These are phyloP conservation scores for Mycena belliarum DNA, from an alignment of 768 basidiomycete genomes.

Conservation along the genomic window DNA sequence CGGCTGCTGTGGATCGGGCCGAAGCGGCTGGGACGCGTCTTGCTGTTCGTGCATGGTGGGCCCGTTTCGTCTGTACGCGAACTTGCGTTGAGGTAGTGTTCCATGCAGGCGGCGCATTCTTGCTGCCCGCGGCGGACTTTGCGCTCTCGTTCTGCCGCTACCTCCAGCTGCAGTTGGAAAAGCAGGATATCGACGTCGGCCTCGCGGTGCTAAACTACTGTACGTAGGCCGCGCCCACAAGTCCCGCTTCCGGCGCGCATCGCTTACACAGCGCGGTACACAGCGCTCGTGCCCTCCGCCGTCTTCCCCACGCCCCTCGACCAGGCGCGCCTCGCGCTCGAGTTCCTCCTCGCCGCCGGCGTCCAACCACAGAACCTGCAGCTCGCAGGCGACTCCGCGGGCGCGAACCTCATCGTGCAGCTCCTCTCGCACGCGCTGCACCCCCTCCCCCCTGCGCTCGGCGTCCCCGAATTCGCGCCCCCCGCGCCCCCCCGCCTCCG, in stretches of 20 bases:
- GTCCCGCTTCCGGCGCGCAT: neutral
- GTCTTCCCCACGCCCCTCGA: conserved; percentile 33
- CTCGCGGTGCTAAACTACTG: conserved; percentile 35
- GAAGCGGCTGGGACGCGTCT: conserved; percentile 32
- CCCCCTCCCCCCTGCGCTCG: conserved; percentile 22
- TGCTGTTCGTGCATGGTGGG: conserved; percentile 35
- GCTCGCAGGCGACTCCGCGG: conserved; percentile 38
- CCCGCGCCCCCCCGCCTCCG: conserved; percentile 28
- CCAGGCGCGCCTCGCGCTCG: conserved; percentile 29
- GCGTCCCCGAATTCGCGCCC: conserved; percentile 25
- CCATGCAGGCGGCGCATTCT: conserved; percentile 30
- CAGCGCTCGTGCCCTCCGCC: conserved; percentile 30
- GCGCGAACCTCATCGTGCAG: conserved; percentile 33
- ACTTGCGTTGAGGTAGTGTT: neutral
- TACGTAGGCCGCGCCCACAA: conserved; percentile 13
- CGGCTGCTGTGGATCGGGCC: conserved; percentile 36
- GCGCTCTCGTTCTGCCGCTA: conserved; percentile 28
- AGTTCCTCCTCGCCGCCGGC: conserved; percentile 31
- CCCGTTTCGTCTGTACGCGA: neutral
- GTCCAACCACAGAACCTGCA: conserved; percentile 34
- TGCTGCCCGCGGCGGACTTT: conserved; percentile 25
- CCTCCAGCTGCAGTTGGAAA: conserved; percentile 17
- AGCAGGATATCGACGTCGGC: conserved; percentile 21
- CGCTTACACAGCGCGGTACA: no score
- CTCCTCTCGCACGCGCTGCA: conserved; percentile 35